Evolutionary conservation across 345 rosid species (phyloP).

Genomic region (Syzygium aromaticum): DNA sequence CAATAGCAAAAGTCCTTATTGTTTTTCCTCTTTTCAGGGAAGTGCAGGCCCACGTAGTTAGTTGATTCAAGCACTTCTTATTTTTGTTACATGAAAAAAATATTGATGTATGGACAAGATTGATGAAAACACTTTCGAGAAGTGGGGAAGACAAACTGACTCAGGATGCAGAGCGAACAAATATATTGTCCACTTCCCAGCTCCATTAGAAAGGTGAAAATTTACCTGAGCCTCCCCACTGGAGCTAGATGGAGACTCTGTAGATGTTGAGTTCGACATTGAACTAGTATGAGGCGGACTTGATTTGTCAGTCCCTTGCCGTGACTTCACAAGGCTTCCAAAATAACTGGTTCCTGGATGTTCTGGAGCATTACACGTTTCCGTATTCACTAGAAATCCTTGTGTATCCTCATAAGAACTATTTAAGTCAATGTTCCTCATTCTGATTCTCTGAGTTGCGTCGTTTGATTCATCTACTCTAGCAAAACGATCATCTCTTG

Average conservation of each 20-base stretch:
- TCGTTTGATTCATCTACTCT: conserved; percentile 14
- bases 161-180: neutral
- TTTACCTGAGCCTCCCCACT: conserved; percentile 56
- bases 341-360: conserved; percentile 18
- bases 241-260: conserved; percentile 57
- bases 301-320: conserved; percentile 27
- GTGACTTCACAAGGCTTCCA: conserved; percentile 23
- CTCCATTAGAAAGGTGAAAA: neutral
- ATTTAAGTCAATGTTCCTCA: conserved; percentile 56
- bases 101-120: neutral
- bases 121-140: neutral
- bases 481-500: conserved; percentile 1
- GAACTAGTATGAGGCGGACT: conserved; percentile 43
- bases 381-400: conserved; percentile 27
- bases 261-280: conserved; percentile 45
- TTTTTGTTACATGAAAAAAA: neutral
- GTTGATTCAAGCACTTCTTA: neutral
- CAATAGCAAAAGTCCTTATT: neutral
- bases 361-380: conserved; percentile 18
- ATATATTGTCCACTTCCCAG: neutral
- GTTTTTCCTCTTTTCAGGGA: neutral
- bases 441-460: conserved; percentile 16
- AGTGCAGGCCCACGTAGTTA: neutral
- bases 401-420: conserved; percentile 31
- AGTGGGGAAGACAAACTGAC: neutral